A percentile compares a stretch with the other conserved stretches of the same genome.
phyloP scores from a whole-genome alignment of 2,329 filamentous ascomycete species.

The Diplodia sapinea region DNA sequence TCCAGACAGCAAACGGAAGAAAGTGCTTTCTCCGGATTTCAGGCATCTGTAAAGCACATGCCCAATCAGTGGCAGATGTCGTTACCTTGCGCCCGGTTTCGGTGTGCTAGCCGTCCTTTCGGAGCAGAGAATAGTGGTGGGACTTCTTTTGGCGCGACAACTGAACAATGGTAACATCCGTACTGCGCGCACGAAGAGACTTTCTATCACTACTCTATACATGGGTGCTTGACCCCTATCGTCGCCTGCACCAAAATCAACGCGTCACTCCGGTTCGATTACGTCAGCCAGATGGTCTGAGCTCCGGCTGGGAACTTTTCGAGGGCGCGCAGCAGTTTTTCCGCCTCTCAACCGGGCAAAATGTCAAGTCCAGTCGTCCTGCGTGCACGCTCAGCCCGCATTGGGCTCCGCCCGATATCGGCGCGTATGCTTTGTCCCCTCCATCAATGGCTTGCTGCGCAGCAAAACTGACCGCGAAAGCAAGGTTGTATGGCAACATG shows the following conservation, averaged over 20 bases:
- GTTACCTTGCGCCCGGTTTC: neutral
- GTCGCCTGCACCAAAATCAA: neutral
- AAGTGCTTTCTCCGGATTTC: neutral
- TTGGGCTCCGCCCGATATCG: conserved; percentile 21
- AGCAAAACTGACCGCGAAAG: neutral
- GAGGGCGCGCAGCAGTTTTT: conserved; percentile 10
- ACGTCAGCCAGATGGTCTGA: conserved; percentile 12
- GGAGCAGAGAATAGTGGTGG: no score
- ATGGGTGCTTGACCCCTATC: no score
- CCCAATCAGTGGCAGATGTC: neutral
- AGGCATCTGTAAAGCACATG: neutral
- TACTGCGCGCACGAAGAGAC: no score
- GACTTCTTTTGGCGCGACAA: no score
- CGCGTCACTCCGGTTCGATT: neutral
- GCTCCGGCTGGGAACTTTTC: conserved; percentile 12
- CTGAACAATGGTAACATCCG: no score
- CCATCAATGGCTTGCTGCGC: neutral
- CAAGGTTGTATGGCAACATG: conserved; percentile 4
- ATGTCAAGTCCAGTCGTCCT: conserved; percentile 19
- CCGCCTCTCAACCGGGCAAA: conserved; percentile 24
- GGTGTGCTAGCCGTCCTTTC: neutral
- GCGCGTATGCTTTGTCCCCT: conserved; percentile 21
- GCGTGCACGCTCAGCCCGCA: conserved; percentile 18
- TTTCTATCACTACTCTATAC: no score
- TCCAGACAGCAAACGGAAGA: neutral